phyloP scores from a whole-genome alignment of 345 rosid species.

The Acer yangbiense region DNA sequence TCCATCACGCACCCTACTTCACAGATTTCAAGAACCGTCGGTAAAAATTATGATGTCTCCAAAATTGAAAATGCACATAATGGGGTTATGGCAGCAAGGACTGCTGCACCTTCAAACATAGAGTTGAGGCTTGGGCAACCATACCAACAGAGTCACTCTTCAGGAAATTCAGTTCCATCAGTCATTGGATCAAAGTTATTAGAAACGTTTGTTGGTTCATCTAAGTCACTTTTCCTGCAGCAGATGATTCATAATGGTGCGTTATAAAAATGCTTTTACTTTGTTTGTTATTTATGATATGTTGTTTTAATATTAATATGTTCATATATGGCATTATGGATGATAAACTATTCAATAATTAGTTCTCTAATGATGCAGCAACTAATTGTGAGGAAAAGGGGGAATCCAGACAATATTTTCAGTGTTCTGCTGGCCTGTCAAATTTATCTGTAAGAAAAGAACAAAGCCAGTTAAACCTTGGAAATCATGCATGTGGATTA shows the following conservation, averaged over 20 bases:
- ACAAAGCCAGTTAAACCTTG: slow-evolving; percentile 25
- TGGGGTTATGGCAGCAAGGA: slow-evolving; percentile 24
- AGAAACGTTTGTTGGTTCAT: slow-evolving; percentile 21
- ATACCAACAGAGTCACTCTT: slow-evolving; percentile 34
- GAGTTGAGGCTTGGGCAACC: slow-evolving; percentile 64
- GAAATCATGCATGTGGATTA: slow-evolving; percentile 21
- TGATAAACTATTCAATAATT: slow-evolving; percentile 22
- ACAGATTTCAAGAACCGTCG: slow-evolving; percentile 25
- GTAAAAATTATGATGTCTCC: slow-evolving; percentile 17
- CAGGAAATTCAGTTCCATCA: slow-evolving; percentile 33
- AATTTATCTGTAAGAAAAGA: slow-evolving; percentile 24
- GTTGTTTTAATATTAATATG: slow-evolving; percentile 15
- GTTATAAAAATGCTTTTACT: slow-evolving; percentile 23
- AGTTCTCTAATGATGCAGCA: slow-evolving; percentile 40
- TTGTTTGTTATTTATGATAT: slow-evolving; percentile 11
- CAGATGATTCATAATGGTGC: slow-evolving; percentile 40
- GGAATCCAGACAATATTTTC: slow-evolving; percentile 28
- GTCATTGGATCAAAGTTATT: slow-evolving; percentile 21
- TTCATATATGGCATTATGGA: slow-evolving; percentile 3
- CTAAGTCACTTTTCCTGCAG: slow-evolving; percentile 28
- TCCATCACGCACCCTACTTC: slow-evolving; percentile 14
- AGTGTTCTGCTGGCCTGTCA: slow-evolving; percentile 25
- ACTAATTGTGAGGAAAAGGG: slow-evolving; percentile 24
- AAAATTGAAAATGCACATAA: slow-evolving; percentile 24
- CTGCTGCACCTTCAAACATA: slow-evolving; percentile 39